These are phyloP conservation scores for Monilinia fructigena DNA, from an alignment of 2,329 filamentous ascomycete genomes.

Conservation along the genomic window DNA sequence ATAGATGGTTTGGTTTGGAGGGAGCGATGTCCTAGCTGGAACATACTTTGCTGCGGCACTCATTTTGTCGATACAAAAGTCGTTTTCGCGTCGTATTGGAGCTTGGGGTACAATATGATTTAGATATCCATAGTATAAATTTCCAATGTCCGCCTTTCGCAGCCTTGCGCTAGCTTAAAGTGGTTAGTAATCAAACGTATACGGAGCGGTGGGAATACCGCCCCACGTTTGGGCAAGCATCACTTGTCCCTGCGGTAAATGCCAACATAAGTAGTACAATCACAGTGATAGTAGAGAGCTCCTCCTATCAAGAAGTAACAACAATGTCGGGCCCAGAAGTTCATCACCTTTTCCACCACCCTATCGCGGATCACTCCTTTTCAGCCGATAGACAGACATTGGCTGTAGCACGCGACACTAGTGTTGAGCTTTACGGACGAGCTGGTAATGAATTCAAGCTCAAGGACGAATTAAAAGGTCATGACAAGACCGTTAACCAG, in stretches of 20 bases:
- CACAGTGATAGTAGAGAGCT: slow-evolving; percentile 91
- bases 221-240: slow-evolving; percentile 18
- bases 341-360: slow-evolving; percentile 93
- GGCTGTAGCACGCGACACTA: slow-evolving; percentile 86
- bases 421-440: slow-evolving; percentile 81
- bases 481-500: slow-evolving; percentile 98
- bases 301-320: slow-evolving; percentile 69
- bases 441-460: slow-evolving; percentile 74
- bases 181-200: slow-evolving; percentile 5
- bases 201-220: slow-evolving; percentile 5
- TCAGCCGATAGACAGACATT: slow-evolving; percentile 85
- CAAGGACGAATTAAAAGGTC: slow-evolving; percentile 89
- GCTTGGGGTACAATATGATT: background rate
- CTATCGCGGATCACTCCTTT: slow-evolving; percentile 98
- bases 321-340: slow-evolving; percentile 83
- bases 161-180: slow-evolving; percentile 21
- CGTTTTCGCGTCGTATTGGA: slow-evolving; percentile 11
- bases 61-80: slow-evolving; percentile 10
- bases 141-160: slow-evolving; percentile 14
- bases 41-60: slow-evolving; percentile 3
- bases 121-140: slow-evolving; percentile 13
- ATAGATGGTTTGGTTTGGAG: slow-evolving; percentile 83
- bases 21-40: slow-evolving; percentile 36
- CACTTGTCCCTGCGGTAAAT: slow-evolving; percentile 20
- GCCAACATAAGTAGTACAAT: slow-evolving; percentile 22